Conservation (phyloP, 768 basidiomycete genomes). For the Jaapia argillacea region DNA sequence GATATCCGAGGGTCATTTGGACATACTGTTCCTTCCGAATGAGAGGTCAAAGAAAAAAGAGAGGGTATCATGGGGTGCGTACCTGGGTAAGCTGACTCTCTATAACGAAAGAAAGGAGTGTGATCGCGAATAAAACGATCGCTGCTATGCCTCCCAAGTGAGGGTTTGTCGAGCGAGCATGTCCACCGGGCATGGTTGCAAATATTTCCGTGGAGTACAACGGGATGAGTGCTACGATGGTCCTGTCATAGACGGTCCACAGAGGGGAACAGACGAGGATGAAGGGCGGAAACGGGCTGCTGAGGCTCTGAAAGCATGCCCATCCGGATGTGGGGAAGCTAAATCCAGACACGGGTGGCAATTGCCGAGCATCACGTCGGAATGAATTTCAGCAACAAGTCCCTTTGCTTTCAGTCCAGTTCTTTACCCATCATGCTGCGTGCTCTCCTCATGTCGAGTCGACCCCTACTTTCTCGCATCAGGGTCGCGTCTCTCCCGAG, state of each 20-base stretch:
- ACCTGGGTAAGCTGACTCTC: conserved; percentile 79
- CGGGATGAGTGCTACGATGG: too few species aligned
- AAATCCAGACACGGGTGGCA: too few species aligned
- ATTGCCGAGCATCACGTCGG: too few species aligned
- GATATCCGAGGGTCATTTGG: conserved; percentile 64
- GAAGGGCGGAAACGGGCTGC: too few species aligned
- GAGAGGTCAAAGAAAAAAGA: not conserved
- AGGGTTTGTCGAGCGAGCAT: not conserved
- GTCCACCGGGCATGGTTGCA: too few species aligned
- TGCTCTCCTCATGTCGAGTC: conserved; percentile 49
- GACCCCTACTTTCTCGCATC: conserved; percentile 50
- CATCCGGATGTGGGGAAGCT: too few species aligned
- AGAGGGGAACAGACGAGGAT: too few species aligned
- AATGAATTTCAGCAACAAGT: too few species aligned
- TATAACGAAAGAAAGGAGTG: conserved; percentile 61
- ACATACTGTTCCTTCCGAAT: conserved; percentile 47
- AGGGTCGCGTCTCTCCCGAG: conserved; percentile 20
- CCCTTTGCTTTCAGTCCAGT: too few species aligned
- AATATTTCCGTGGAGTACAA: too few species aligned
- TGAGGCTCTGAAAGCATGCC: too few species aligned
- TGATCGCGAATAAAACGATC: conserved; percentile 43
- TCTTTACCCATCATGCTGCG: conserved; percentile 59
- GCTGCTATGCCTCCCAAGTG: conserved; percentile 37
- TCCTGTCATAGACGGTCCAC: too few species aligned
- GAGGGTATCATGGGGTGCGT: conserved; percentile 5